These are phyloP conservation scores for Hirschfeldia incana DNA, from an alignment of 345 rosid genomes.

Conservation along the genomic window DNA sequence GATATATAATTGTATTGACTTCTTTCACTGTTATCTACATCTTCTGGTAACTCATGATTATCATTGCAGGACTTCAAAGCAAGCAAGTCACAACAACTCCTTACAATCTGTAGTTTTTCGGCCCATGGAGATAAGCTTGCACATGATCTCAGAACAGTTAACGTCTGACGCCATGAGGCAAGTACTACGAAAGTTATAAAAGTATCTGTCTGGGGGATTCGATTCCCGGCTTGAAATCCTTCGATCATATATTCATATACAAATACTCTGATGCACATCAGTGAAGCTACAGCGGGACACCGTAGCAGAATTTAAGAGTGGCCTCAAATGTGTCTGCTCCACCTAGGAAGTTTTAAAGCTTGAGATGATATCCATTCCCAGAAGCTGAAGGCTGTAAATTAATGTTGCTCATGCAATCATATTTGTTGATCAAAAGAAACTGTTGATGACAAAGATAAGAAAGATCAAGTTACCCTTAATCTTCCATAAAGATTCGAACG, in stretches of 20 bases:
- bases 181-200: slow-evolving; percentile 78
- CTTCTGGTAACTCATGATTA: slow-evolving; percentile 37
- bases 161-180: slow-evolving; percentile 79
- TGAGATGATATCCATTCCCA: slow-evolving; percentile 50
- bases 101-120: slow-evolving; percentile 80
- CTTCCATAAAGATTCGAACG: too few relatives aligned
- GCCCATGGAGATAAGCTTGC: slow-evolving; percentile 75
- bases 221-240: slow-evolving; percentile 76
- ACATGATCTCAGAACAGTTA: slow-evolving; percentile 65
- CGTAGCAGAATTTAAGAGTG: slow-evolving; percentile 68
- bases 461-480: too few relatives aligned
- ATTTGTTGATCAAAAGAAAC: slow-evolving; percentile 78
- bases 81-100: slow-evolving; percentile 82
- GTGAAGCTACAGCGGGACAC: slow-evolving; percentile 57
- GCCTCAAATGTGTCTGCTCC: slow-evolving; percentile 70
- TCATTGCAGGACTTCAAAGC: slow-evolving; percentile 70
- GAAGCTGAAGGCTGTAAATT: slow-evolving; percentile 66
- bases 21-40: slow-evolving; percentile 40
- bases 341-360: slow-evolving; percentile 76
- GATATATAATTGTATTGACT: slow-evolving; percentile 56
- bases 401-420: slow-evolving; percentile 66
- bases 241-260: slow-evolving; percentile 90
- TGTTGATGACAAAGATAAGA: slow-evolving; percentile 38
- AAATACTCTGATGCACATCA: slow-evolving; percentile 79
- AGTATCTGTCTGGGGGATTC: slow-evolving; percentile 71